Evolutionary conservation across 83 land plant species (phyloP), one percentile per base, ranked within the genome.

Genomic region (Diphasiastrum complanatum): DNA sequence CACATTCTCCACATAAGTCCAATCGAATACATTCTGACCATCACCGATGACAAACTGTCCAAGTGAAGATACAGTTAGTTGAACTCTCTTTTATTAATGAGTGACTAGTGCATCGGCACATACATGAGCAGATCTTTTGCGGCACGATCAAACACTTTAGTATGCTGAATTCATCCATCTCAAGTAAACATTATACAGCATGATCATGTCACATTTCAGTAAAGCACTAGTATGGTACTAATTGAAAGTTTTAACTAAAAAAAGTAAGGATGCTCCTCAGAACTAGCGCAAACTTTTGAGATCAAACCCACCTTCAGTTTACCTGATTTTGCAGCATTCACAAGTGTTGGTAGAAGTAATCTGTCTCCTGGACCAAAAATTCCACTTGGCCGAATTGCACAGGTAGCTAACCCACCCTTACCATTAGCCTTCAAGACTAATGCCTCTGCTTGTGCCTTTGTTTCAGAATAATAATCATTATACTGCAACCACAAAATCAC

Each of bases 291-390:
- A n/a, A n/a, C n/a, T n/a, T n/a, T n/a, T n/a, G n/a, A n/a, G n/a
- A n/a, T n/a, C n/a, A n/a, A n/a, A n/a, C 57, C 29, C 51, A 75
- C 95, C 82, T 91, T 91, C 51, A 80, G 73, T 56, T 91, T 91
- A 16, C 95, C 95, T 33, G 89, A 79, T 80, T 75, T 84, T 51
- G 90, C 97, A 49, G 84, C 84, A 66, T 70, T 37, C 26, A 81
- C 86, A 43, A 87, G 51, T 23, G 97, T 79, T 34, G 97, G 97
- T 23, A 87, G 79, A 14, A 88, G 16, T 56, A 87, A 60, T 51
- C 51, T 78, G 64, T 91, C 97, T 61, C 97, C 97, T 49, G 97
- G 97, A 33, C 97, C 97, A 71, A 91, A 91, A 32, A 91, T 84
- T 30, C 97, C 80, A 52, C 97, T 91, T n/a, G 97, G 97, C 41